A percentile compares a stretch with the other conserved stretches of the same genome.
These are phyloP conservation scores for Scopulariopsis brevicaulis DNA, from an alignment of 2,329 filamentous ascomycete species.

Conservation along the genomic window DNA sequence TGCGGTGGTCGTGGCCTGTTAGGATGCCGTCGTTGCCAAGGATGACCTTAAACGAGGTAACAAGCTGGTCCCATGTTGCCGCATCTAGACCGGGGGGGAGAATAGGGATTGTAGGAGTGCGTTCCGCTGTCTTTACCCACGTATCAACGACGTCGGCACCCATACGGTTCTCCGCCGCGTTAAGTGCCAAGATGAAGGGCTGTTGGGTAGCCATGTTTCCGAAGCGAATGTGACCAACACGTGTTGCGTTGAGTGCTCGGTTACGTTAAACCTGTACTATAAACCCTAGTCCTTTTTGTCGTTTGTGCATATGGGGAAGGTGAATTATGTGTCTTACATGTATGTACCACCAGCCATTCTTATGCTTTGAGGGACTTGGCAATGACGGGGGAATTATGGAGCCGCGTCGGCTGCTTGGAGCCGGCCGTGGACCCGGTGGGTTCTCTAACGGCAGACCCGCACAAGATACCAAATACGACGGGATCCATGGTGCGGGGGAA, in stretches of 20 bases:
- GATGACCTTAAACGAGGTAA: background rate
- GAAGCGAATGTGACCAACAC: background rate
- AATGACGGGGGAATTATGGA: background rate
- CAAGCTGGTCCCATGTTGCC: background rate
- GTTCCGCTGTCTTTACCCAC: constrained; percentile 1
- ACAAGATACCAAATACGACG: too few species aligned
- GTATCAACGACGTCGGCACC: background rate
- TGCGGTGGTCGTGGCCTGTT: background rate
- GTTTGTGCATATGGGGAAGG: background rate
- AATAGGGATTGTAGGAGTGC: background rate
- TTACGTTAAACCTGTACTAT: too few species aligned
- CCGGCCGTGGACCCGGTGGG: background rate
- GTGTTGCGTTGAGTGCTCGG: background rate
- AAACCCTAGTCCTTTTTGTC: background rate
- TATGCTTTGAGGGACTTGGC: background rate
- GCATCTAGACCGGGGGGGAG: background rate
- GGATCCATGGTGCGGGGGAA: too few species aligned
- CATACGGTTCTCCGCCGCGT: background rate
- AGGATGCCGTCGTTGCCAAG: background rate
- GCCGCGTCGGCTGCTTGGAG: background rate
- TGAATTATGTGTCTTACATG: background rate
- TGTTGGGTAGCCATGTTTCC: background rate
- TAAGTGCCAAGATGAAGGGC: background rate
- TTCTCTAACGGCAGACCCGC: too few species aligned
- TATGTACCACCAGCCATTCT: background rate